phyloP scores from a whole-genome alignment of 805 yeast species.

The Lipomyces lipofer region DNA sequence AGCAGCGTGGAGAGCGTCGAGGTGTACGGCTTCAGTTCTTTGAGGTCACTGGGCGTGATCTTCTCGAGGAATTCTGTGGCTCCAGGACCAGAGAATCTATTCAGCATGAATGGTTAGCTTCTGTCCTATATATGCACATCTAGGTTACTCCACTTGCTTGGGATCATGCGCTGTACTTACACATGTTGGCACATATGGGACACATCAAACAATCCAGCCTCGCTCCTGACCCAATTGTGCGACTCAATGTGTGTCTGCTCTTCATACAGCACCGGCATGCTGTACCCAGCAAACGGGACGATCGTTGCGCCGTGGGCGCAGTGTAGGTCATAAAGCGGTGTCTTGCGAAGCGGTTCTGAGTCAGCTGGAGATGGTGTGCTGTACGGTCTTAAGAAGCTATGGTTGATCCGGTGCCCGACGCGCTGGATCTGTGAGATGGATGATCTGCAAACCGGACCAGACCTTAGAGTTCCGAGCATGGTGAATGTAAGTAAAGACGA shows the following conservation, averaged over 20 bases:
- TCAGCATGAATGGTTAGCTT: background rate
- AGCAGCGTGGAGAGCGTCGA: constrained; percentile 74
- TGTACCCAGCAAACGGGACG: constrained; percentile 96
- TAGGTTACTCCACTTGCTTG: too few relatives aligned
- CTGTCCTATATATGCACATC: too few relatives aligned
- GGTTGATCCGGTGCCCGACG: too few relatives aligned
- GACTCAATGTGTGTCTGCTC: constrained; percentile 86
- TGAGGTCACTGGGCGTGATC: constrained; percentile 85
- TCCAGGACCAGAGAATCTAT: constrained; percentile 62
- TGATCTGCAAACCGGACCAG: too few relatives aligned
- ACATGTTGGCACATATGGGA: constrained; percentile 94
- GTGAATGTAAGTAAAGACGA: too few relatives aligned
- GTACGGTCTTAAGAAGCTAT: too few relatives aligned
- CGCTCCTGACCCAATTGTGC: constrained; percentile 87
- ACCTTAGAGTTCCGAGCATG: too few relatives aligned
- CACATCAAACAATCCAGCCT: constrained; percentile 92
- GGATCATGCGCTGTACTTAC: constrained; percentile 14
- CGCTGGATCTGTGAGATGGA: too few relatives aligned
- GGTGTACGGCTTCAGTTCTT: constrained; percentile 53
- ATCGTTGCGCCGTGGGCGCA: constrained; percentile 77
- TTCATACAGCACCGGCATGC: constrained; percentile 85
- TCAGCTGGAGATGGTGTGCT: too few relatives aligned
- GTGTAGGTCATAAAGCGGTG: constrained; percentile 84
- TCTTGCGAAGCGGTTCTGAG: constrained; percentile 43
- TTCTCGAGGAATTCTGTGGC: constrained; percentile 69